phyloP scores from a whole-genome alignment of 202 grass and related monocot species.

The Hordeum pubiflorum region DNA sequence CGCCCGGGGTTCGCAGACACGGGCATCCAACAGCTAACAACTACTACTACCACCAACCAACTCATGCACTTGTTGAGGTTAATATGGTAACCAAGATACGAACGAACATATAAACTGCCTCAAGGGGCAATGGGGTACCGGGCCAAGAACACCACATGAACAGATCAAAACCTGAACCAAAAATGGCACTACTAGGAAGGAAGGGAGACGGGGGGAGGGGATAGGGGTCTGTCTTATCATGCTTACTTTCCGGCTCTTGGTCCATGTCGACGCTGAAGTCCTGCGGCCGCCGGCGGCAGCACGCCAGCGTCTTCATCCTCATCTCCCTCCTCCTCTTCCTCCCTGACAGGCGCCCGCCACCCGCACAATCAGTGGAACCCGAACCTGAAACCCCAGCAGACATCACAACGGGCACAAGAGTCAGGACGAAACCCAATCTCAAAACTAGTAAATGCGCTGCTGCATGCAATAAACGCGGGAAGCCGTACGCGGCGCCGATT shows the following conservation, averaged over 20 bases:
- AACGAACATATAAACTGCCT: neutral
- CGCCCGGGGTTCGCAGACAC: neutral
- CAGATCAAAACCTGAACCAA: neutral
- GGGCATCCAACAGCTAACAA: neutral
- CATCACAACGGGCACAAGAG: neutral
- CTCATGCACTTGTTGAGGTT: neutral
- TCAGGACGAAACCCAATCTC: constrained; percentile 3
- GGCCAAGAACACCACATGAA: neutral
- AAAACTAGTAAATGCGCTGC: neutral
- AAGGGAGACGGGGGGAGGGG: neutral
- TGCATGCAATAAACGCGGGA: constrained; percentile 2
- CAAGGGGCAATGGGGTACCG: neutral
- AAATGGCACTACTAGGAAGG: neutral
- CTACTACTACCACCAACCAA: neutral
- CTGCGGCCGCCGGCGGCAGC: constrained; percentile 91
- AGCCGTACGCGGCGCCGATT: constrained; percentile 17
- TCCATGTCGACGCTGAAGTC: constrained; percentile 96
- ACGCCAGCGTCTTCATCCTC: constrained; percentile 77
- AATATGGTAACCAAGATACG: neutral
- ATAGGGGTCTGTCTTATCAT: neutral
- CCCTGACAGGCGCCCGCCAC: neutral
- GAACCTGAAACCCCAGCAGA: neutral
- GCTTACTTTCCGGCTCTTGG: constrained; percentile 67
- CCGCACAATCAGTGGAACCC: neutral
- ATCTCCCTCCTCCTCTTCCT: neutral